Base-by-base conservation (phyloP, 1,139 yeast species). In the Taphrina pruni region DNA sequence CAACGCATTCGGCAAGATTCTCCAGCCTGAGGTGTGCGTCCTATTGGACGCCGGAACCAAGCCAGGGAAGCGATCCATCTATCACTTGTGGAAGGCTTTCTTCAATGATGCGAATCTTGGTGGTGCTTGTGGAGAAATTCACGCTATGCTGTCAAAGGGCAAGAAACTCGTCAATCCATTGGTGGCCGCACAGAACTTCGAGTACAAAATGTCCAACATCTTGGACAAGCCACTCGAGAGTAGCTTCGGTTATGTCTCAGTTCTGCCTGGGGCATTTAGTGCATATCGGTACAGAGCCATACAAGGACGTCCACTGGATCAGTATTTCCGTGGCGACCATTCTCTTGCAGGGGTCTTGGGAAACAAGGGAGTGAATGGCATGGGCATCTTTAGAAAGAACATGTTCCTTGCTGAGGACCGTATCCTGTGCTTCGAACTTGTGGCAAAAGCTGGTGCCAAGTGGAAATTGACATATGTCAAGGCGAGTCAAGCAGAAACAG, bases 361-460 rank as follows among this genome's bases (percentile, higher is more conserved):
- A 36, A 78, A 77, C 57, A 80, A 81, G 73, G 83, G 82, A 9
- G 76, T 81, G 62, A 83, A 84, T 69, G 87, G 85, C 66, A 82
- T 82, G 78, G 82, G 84, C 70, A 90, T 93, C 75, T 92, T 94
- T 98, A 92, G 94, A 62, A 97, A 97, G 6, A 94, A 94, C 78
- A 94, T 94, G 99, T 94, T 94, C 76, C 82, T 94, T 71, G 99
- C 99, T 0, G 99, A 94, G 80, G 99, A 94, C 79, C 88, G 99
- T 81, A 94, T 94, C 75, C 80, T 94, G 73, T 94, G 98, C 79
- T 94, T 98, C 97, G 99, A 94, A 78, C 83, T 94, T 70, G 95
- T 94, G 12, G 96, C 98, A 6, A 93, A 93, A 76, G 85, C 83
- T 74, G 86, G 87, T 71, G 94, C 91, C 65, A 89, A 87, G 76